These are phyloP conservation scores for Mucor indicus DNA, from an alignment of 371 early-diverging fungal species.

Conservation along the genomic window DNA sequence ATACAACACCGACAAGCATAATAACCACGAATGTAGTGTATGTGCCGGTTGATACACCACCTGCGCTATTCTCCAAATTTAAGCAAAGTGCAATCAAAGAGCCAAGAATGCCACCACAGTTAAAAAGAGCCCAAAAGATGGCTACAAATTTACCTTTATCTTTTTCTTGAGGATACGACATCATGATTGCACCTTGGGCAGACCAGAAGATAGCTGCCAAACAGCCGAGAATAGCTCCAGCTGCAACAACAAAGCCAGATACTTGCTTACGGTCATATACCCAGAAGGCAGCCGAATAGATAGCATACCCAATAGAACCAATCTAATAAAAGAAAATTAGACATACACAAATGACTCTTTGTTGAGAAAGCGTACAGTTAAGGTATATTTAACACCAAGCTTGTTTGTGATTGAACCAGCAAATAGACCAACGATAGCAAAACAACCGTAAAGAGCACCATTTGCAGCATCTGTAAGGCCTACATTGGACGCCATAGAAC, in stretches of 20 bases:
- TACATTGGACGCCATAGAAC: constrained; percentile 52
- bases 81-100: constrained; percentile 65
- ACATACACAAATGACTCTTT: background rate
- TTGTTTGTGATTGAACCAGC: constrained; percentile 62
- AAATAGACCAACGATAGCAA: constrained; percentile 67
- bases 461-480: constrained; percentile 65
- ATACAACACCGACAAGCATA: constrained; percentile 57
- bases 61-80: constrained; percentile 49
- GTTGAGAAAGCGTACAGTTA: constrained; percentile 24
- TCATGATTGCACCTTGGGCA: constrained; percentile 70
- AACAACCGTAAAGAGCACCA: constrained; percentile 65
- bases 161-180: constrained; percentile 65
- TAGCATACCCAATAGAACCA: constrained; percentile 50
- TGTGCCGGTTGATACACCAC: constrained; percentile 52
- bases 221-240: constrained; percentile 67
- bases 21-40: constrained; percentile 69
- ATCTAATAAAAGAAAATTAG: constrained; percentile 17
- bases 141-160: constrained; percentile 76
- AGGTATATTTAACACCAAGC: constrained; percentile 50
- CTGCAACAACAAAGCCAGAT: constrained; percentile 47
- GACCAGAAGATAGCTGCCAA: constrained; percentile 62
- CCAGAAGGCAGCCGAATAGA: constrained; percentile 57
- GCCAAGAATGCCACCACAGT: constrained; percentile 77
- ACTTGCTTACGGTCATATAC: constrained; percentile 45
- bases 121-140: constrained; percentile 80